Conservation (phyloP, 495 filamentous ascomycete species). For the Penicillium macrosclerotiorum region DNA sequence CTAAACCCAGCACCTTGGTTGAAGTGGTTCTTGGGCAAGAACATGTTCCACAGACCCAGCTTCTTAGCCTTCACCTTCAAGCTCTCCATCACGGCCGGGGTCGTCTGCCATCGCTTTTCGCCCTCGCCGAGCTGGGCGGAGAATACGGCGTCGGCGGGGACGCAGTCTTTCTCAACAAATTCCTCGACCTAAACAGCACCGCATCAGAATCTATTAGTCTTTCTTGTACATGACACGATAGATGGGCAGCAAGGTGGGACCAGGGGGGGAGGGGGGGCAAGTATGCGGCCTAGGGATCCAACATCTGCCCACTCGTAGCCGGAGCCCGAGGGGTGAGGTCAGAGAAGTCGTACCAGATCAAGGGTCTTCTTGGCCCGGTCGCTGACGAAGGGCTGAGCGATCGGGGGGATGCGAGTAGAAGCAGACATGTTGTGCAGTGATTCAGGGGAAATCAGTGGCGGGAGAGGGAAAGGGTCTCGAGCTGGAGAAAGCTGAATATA, state of each 20-base stretch:
- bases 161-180: conserved; percentile 96
- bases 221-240: no score
- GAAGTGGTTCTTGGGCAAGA: conserved; percentile 92
- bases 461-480: neutral
- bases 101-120: conserved; percentile 69
- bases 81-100: conserved; percentile 80
- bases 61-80: conserved; percentile 81
- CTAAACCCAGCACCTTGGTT: conserved; percentile 87
- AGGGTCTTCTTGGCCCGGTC: conserved; percentile 75
- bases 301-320: no score
- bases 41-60: conserved; percentile 98
- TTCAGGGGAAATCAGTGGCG: no score
- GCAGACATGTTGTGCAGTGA: conserved; percentile 49
- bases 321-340: neutral
- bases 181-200: conserved; percentile 66
- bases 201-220: no score
- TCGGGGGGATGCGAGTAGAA: conserved; percentile 63
- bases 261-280: no score
- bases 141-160: conserved; percentile 77
- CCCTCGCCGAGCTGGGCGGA: conserved; percentile 75
- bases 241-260: no score
- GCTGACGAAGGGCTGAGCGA: conserved; percentile 68
- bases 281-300: no score
- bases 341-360: conserved; percentile 49
- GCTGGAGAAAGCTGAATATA: conserved; percentile 14